phyloP scores from a whole-genome alignment of 2,329 filamentous ascomycete species.

The Nemania sp. region DNA sequence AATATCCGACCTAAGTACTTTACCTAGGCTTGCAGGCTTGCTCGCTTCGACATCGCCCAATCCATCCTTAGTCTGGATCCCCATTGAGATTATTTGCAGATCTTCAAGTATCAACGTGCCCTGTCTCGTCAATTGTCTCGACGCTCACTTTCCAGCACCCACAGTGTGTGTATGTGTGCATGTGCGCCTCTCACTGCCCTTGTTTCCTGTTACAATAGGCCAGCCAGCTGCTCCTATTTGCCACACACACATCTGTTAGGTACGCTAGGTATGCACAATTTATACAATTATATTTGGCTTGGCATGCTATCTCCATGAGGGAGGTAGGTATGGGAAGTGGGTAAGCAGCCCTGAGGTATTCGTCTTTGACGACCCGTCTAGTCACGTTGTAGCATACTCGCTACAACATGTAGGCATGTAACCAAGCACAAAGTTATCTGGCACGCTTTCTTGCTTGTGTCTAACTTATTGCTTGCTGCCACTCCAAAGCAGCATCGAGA shows the following conservation, averaged over 20 bases:
- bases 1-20: conserved; percentile 1
- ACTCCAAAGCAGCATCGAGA: too few species aligned
- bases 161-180: conserved; percentile 18
- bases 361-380: too few species aligned
- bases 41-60: conserved; percentile 25
- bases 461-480: neutral
- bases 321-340: too few species aligned
- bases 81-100: conserved; percentile 28
- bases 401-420: neutral
- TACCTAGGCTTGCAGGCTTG: neutral
- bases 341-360: too few species aligned
- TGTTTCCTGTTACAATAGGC: neutral
- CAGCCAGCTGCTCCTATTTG: conserved; percentile 11
- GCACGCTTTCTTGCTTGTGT: neutral
- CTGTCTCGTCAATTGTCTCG: conserved; percentile 1
- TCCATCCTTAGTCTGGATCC: conserved; percentile 20
- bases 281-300: too few species aligned
- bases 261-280: too few species aligned
- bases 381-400: too few species aligned
- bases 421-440: neutral
- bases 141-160: neutral
- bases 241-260: neutral
- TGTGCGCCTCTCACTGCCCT: neutral
- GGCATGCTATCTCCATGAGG: too few species aligned
- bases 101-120: conserved; percentile 28